These are phyloP conservation scores for Globisporangium emineosum DNA, from an alignment of 352 stramenopile species.

Conservation along the genomic window DNA sequence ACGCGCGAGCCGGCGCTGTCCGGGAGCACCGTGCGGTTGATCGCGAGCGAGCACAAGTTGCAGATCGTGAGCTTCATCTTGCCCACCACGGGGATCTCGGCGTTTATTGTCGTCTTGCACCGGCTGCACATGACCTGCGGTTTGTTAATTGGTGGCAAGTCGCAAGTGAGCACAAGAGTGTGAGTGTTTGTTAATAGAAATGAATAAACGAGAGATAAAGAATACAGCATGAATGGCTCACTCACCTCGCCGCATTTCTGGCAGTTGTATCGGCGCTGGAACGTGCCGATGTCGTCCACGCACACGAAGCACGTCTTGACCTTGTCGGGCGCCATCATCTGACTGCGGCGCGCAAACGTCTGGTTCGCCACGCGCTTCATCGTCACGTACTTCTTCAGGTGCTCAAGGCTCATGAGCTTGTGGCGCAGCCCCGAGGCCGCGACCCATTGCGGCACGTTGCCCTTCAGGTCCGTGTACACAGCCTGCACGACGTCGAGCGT, in stretches of 20 bases:
- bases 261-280: constrained; percentile 81
- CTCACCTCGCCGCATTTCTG: constrained; percentile 80
- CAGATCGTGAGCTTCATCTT: constrained; percentile 88
- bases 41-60: constrained; percentile 68
- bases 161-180: not conserved
- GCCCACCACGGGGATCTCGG: constrained; percentile 78
- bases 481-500: constrained; percentile 75
- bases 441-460: constrained; percentile 72
- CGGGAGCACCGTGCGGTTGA: constrained; percentile 62
- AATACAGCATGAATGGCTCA: constrained; percentile 4
- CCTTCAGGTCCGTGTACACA: constrained; percentile 81
- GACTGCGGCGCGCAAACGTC: constrained; percentile 58
- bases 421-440: constrained; percentile 53
- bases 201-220: not conserved
- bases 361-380: constrained; percentile 80
- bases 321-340: constrained; percentile 62
- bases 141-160: not conserved
- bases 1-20: constrained; percentile 31
- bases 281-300: constrained; percentile 76
- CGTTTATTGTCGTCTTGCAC: constrained; percentile 72
- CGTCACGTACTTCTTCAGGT: constrained; percentile 77
- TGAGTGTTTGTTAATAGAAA: not conserved
- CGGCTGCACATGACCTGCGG: constrained; percentile 57
- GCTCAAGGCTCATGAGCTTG: constrained; percentile 67
- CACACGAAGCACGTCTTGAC: constrained; percentile 82